Conservation (phyloP, 2,329 filamentous ascomycete species). For the Arthroderma sp. region DNA sequence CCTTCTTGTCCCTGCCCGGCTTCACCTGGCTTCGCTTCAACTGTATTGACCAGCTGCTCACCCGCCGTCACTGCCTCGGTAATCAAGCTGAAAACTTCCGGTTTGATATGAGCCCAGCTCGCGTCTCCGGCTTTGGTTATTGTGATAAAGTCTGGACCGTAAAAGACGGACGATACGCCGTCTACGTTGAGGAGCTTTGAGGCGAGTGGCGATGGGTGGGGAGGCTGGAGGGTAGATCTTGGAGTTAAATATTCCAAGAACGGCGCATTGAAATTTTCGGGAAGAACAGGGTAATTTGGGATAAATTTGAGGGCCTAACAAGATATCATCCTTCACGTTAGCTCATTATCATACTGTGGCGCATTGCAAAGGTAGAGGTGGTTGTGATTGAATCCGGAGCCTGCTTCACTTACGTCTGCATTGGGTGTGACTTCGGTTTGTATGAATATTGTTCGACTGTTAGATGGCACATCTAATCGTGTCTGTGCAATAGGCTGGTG, state of each 20-base stretch:
- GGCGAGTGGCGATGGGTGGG: slow-evolving; percentile 81
- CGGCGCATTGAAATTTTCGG: slow-evolving; percentile 54
- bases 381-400: not conserved
- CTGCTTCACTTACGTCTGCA: slow-evolving; percentile 49
- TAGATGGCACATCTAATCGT: slow-evolving; percentile 25
- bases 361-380: too few relatives aligned
- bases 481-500: slow-evolving; percentile 27
- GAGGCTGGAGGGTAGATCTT: slow-evolving; percentile 73
- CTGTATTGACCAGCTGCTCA: slow-evolving; percentile 62
- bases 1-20: slow-evolving; percentile 16
- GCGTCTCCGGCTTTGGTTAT: slow-evolving; percentile 80
- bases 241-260: slow-evolving; percentile 89
- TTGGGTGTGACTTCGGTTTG: slow-evolving; percentile 94
- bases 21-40: slow-evolving; percentile 44
- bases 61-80: slow-evolving; percentile 82
- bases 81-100: slow-evolving; percentile 88
- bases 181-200: slow-evolving; percentile 85
- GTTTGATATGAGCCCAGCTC: slow-evolving; percentile 89
- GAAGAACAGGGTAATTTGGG: slow-evolving; percentile 76
- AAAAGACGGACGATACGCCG: slow-evolving; percentile 89
- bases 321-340: too few relatives aligned
- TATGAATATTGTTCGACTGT: slow-evolving; percentile 77
- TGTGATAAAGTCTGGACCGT: slow-evolving; percentile 90
- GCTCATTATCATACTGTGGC: too few relatives aligned
- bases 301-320: slow-evolving; percentile 71